These are phyloP conservation scores for Gardenia jasminoides DNA, from an alignment of 257 asterid species.

Conservation along the genomic window DNA sequence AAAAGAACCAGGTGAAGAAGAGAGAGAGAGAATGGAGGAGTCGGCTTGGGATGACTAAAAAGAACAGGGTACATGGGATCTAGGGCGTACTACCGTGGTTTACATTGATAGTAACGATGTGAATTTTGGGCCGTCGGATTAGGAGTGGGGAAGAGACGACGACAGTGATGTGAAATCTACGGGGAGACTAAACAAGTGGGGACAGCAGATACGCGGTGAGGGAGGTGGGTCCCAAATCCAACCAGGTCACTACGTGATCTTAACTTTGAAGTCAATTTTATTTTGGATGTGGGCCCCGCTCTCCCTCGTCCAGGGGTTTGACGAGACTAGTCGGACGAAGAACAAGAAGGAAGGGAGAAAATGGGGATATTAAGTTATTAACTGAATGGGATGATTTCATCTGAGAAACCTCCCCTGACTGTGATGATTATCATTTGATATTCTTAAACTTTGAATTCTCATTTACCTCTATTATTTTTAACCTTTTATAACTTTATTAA, in stretches of 20 bases:
- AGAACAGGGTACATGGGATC: constrained; percentile 37
- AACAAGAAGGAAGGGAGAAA: too few relatives aligned
- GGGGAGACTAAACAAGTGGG: constrained; percentile 21
- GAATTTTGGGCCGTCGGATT: constrained; percentile 40
- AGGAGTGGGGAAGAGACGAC: background rate
- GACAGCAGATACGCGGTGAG: constrained; percentile 46
- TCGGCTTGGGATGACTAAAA: constrained; percentile 22
- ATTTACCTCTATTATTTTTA: too few relatives aligned
- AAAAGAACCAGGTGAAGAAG: constrained; percentile 28
- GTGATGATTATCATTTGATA: too few relatives aligned
- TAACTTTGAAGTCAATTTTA: constrained; percentile 38
- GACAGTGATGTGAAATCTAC: constrained; percentile 19
- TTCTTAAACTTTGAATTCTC: too few relatives aligned
- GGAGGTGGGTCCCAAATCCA: constrained; percentile 27
- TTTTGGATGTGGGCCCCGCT: constrained; percentile 4
- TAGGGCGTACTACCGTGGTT: constrained; percentile 62
- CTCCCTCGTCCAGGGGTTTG: background rate
- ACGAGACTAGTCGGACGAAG: too few relatives aligned
- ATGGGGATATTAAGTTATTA: too few relatives aligned
- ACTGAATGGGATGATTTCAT: too few relatives aligned
- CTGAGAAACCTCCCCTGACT: too few relatives aligned
- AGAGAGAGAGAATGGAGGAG: constrained; percentile 18
- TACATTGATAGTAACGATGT: constrained; percentile 31
- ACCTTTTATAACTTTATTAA: too few relatives aligned
- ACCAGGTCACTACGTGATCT: constrained; percentile 18